Percentiles rank a stretch among this genome's conserved stretches.
Evolutionary conservation across 768 basidiomycete species (phyloP).

Genomic region (Auriculariales sp.): DNA sequence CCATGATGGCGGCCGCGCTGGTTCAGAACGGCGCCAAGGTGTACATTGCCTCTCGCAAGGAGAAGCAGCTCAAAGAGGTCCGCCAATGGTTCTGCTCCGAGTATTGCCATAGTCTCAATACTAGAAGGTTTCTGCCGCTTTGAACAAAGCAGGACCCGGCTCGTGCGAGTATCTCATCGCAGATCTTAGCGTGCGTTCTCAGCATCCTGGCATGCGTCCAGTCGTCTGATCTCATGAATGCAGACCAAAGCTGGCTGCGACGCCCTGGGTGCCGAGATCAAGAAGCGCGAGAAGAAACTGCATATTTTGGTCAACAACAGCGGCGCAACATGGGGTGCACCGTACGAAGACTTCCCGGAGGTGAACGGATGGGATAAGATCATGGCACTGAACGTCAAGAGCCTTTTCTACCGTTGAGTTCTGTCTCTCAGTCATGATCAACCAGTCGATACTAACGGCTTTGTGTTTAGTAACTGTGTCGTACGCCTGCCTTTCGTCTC

Average conservation of each 20-base stretch:
- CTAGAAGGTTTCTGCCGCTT: constrained; percentile 35
- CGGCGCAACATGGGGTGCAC: constrained; percentile 66
- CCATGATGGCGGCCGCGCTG: constrained; percentile 70
- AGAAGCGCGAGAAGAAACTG: constrained; percentile 52
- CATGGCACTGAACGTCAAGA: constrained; percentile 74
- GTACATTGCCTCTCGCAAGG: constrained; percentile 80
- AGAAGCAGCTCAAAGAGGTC: constrained; percentile 62
- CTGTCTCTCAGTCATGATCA: constrained; percentile 1
- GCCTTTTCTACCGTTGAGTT: constrained; percentile 60
- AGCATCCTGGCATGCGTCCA: not conserved
- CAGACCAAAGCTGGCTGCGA: constrained; percentile 73
- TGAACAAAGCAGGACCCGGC: constrained; percentile 47
- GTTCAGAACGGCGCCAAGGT: constrained; percentile 80
- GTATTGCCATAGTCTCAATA: not conserved
- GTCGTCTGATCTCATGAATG: not conserved
- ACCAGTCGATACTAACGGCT: not conserved
- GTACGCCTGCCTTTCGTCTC: constrained; percentile 14
- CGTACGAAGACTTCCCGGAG: constrained; percentile 58
- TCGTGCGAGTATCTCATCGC: constrained; percentile 61
- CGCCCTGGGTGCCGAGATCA: constrained; percentile 50
- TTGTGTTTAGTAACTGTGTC: constrained; percentile 35
- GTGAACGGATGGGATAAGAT: constrained; percentile 78
- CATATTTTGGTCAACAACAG: constrained; percentile 80
- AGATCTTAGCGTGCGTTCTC: constrained; percentile 46
- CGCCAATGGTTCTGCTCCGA: constrained; percentile 6